Evolutionary conservation across 176 grass and related monocot genomes (phyloP).

Genomic region (Melocanna baccifera): DNA sequence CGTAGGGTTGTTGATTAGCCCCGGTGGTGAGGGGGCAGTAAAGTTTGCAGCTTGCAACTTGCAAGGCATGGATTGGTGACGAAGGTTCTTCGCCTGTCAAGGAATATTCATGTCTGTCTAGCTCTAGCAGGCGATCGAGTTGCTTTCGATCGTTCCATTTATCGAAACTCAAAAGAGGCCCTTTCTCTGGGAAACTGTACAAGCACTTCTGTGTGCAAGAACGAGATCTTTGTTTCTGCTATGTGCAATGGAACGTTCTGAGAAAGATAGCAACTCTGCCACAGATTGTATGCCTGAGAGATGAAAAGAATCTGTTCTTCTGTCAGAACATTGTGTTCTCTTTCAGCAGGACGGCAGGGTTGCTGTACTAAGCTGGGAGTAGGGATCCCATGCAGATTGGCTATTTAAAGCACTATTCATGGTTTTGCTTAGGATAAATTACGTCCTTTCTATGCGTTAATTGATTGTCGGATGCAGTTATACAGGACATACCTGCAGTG

Average conservation of each 20-base stretch:
- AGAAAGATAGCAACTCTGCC: neutral
- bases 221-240: neutral
- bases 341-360: neutral
- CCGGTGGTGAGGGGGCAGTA: conserved; percentile 26
- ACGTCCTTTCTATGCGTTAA: neutral
- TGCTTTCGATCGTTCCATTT: neutral
- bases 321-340: neutral
- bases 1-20: conserved; percentile 37
- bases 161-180: neutral
- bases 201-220: neutral
- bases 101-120: conserved; percentile 16
- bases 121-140: neutral
- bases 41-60: conserved; percentile 33
- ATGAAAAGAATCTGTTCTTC: neutral
- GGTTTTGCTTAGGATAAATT: neutral
- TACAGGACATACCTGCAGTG: neutral
- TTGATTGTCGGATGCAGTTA: neutral
- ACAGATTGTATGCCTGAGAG: neutral
- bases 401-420: neutral
- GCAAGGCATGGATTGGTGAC: conserved; percentile 36
- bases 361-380: neutral
- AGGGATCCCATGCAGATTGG: neutral
- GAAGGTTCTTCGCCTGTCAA: conserved; percentile 45
- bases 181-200: neutral
- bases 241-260: conserved; percentile 7